Evolutionary conservation across 805 yeast species (phyloP), one percentile per base, ranked within the genome.

Genomic region (Saccharomycopsis capsularis): DNA sequence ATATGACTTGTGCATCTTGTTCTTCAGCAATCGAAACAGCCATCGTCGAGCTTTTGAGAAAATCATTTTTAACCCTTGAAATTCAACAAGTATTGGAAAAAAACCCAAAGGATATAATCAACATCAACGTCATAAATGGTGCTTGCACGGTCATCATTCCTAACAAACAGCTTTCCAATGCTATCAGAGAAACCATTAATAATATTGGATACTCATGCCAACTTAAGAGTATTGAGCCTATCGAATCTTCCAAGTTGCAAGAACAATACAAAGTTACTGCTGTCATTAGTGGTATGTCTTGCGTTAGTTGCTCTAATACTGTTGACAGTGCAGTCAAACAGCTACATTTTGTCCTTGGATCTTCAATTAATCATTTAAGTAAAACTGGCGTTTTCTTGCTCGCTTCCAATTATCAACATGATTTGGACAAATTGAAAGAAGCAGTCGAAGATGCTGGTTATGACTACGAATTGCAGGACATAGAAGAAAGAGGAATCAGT

Each of bases 1-100:
- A 97, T 2, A 91, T 90, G 97, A 90, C 98, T 2, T 91, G 97
- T 60, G 82, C 93, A 1, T 75, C 95, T 1, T 91, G 98, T 60
- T 74, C 85, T 0, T 71, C 82, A 1, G 69, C 95, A 0, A 77
- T 91, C 22, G 75, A 80, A 1, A 64, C 67, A 21, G 80, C 80
- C 1, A 58, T 87, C 25, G 65, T 69, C 47, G 59, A 59, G 0
- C 46, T 77, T 7, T 85, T 83, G 0, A 84, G 87, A 1, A 45
- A 59, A 1, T 58, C 63, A 2, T 21, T 30, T n/a, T 89, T 82
- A 59, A 65, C 64, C 37, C 55, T 63, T 2, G 32, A 49, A 0
- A 57, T 72, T 1, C 47, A 53, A 60, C 1, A 64, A 46, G 73
- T 68, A 1, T 56, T 55, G 3, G 60, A 89, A 1, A 60, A 62